phyloP scores from a whole-genome alignment of 345 rosid species.

The Barbarea vulgaris region DNA sequence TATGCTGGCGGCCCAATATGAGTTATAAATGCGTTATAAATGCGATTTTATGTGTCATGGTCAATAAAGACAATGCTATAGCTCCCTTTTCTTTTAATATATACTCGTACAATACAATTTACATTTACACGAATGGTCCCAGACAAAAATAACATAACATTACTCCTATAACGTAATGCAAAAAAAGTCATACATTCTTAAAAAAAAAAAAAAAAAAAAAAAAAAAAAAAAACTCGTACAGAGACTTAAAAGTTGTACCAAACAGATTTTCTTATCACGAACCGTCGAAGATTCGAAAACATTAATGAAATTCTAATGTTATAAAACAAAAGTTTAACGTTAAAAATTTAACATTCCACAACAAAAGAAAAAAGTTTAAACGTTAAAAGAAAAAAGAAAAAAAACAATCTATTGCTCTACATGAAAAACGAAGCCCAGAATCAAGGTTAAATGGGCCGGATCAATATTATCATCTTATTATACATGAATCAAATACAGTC shows the following conservation, averaged over 20 bases:
- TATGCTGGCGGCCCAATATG: background rate
- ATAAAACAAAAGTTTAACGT: background rate
- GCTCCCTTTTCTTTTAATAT: background rate
- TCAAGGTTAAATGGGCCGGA: background rate
- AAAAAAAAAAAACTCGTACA: background rate
- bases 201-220: too few species aligned
- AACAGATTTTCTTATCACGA: background rate
- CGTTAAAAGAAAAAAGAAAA: background rate
- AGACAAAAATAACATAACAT: background rate
- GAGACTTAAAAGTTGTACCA: too few species aligned
- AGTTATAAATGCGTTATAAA: slow-evolving; percentile 23
- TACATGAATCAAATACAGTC: background rate
- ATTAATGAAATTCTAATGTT: background rate
- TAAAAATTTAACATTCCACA: too few species aligned
- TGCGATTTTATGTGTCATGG: slow-evolving; percentile 6
- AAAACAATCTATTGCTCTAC: background rate
- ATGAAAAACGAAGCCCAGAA: background rate
- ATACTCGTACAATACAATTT: background rate
- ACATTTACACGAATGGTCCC: background rate
- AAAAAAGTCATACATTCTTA: too few species aligned
- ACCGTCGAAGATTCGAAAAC: background rate
- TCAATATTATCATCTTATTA: background rate
- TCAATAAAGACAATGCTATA: slow-evolving; percentile 2
- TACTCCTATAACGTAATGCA: background rate
- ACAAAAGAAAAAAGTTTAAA: too few species aligned